These are phyloP conservation scores for Oehlia diaphana DNA, from an alignment of 192 early-diverging fungal genomes.

Conservation along the genomic window DNA sequence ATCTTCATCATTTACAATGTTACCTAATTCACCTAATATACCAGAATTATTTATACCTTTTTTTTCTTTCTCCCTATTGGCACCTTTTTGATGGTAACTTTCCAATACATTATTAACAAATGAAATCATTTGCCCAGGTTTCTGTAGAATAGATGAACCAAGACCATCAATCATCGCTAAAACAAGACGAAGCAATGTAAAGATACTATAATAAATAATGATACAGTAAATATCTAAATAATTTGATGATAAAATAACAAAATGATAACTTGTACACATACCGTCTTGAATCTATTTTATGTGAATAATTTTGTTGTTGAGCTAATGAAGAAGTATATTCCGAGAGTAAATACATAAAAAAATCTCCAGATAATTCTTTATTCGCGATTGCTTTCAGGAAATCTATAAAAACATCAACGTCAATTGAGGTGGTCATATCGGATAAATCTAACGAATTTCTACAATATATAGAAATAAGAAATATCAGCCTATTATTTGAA, in stretches of 20 bases:
- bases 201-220: slow-evolving; percentile 42
- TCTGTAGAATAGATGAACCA: slow-evolving; percentile 73
- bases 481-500: background rate
- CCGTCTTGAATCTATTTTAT: slow-evolving; percentile 47
- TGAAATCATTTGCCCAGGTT: slow-evolving; percentile 73
- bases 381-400: slow-evolving; percentile 56
- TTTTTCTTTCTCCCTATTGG: background rate
- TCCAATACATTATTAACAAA: slow-evolving; percentile 68
- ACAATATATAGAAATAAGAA: slow-evolving; percentile 18
- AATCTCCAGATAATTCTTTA: slow-evolving; percentile 60
- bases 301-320: slow-evolving; percentile 22
- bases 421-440: slow-evolving; percentile 47
- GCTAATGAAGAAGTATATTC: slow-evolving; percentile 61
- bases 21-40: slow-evolving; percentile 26
- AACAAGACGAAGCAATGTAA: slow-evolving; percentile 60
- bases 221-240: slow-evolving; percentile 1
- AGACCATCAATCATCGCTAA: slow-evolving; percentile 66
- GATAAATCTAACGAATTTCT: slow-evolving; percentile 1
- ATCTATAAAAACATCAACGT: slow-evolving; percentile 63
- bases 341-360: slow-evolving; percentile 77
- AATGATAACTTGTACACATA: slow-evolving; percentile 24
- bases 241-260: background rate
- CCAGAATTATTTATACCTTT: background rate
- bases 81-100: slow-evolving; percentile 28
- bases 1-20: slow-evolving; percentile 35